Percentiles rank a stretch among this genome's conserved stretches.
Conservation (phyloP, 2,329 filamentous ascomycete genomes). For the Botrytis fragariae region DNA sequence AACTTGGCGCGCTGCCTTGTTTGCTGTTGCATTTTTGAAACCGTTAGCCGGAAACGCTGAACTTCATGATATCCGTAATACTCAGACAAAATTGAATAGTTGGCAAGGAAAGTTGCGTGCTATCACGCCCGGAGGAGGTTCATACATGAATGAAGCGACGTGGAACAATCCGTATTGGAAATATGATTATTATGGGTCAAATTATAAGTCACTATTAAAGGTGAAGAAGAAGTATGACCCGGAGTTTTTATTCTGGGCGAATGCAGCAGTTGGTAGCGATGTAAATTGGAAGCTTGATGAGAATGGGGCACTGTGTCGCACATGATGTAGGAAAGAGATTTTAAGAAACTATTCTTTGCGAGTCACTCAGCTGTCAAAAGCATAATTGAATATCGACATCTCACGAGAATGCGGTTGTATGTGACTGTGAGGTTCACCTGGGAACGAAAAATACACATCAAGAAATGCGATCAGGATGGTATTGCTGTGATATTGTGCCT, state of each 20-base stretch:
- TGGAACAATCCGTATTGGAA: background rate
- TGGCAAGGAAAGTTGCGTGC: background rate
- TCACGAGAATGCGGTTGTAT: background rate
- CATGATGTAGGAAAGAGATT: background rate
- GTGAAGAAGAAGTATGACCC: background rate
- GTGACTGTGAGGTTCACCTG: background rate
- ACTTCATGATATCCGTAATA: background rate
- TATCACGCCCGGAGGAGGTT: background rate
- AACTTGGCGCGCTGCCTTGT: background rate
- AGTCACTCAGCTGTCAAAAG: background rate
- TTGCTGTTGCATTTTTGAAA: background rate
- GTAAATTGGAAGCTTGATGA: background rate
- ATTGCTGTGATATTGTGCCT: background rate
- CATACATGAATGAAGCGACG: constrained; percentile 2
- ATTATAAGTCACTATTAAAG: background rate
- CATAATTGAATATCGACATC: background rate
- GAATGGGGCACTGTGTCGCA: background rate
- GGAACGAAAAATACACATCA: background rate
- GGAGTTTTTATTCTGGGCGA: background rate
- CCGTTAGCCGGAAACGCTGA: background rate
- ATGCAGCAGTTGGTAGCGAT: background rate
- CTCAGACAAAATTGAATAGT: background rate
- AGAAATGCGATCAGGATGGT: background rate
- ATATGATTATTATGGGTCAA: background rate
- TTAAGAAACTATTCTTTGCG: background rate